These are phyloP conservation scores for Hyaloscypha variabilis DNA, from an alignment of 495 filamentous ascomycete species.

Conservation along the genomic window DNA sequence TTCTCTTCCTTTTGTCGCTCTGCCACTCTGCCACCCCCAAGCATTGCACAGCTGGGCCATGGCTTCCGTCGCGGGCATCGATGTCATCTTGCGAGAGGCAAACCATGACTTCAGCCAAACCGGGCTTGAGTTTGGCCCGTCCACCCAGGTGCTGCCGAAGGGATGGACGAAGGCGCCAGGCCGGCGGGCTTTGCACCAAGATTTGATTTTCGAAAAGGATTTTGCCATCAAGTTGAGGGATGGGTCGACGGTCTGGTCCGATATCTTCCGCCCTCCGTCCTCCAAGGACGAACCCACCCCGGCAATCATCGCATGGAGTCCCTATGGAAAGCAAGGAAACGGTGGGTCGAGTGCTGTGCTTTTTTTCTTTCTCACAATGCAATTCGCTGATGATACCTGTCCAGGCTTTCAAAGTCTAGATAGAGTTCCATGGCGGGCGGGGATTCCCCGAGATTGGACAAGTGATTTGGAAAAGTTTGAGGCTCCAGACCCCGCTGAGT, in stretches of 20 bases:
- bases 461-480: conserved; percentile 1
- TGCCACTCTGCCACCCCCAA: too few relatives aligned
- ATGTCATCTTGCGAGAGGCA: too few relatives aligned
- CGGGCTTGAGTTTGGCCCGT: background rate
- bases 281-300: background rate
- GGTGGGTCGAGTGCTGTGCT: background rate
- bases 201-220: background rate
- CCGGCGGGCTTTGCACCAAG: background rate
- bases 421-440: background rate
- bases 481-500: background rate
- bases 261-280: conserved; percentile 2
- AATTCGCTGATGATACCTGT: background rate
- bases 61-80: too few relatives aligned
- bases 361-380: background rate
- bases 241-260: conserved; percentile 5
- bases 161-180: background rate
- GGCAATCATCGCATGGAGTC: background rate
- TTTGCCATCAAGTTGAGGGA: background rate
- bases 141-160: background rate
- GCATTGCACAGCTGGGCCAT: too few relatives aligned
- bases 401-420: background rate
- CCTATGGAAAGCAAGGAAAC: conserved; percentile 3
- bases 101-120: too few relatives aligned
- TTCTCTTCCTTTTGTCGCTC: too few relatives aligned
- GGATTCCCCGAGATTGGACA: background rate